Conservation (phyloP, 179 eudicot species). For the Patellifolia procumbens region DNA sequence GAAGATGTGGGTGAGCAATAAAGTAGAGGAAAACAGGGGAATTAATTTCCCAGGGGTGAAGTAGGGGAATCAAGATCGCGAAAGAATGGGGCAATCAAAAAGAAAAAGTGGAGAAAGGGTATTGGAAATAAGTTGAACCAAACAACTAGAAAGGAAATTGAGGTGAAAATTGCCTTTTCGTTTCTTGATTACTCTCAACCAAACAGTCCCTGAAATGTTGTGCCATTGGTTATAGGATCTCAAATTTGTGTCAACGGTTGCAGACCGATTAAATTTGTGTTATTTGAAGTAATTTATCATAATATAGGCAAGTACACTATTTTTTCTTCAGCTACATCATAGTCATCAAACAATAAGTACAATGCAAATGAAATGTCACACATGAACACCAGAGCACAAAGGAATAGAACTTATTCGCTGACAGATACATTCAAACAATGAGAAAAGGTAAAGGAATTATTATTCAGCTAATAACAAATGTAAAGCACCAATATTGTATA, state of each 20-base stretch:
- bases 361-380: background rate
- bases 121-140: no score
- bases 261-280: background rate
- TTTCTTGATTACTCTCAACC: no score
- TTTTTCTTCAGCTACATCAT: constrained; percentile 4
- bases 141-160: no score
- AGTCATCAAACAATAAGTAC: background rate
- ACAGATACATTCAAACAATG: background rate
- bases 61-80: no score
- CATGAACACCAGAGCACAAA: background rate
- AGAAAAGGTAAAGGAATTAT: background rate
- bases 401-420: background rate
- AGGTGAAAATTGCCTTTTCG: no score
- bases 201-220: background rate
- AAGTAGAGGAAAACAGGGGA: no score
- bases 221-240: background rate
- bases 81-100: no score
- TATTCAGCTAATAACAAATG: background rate
- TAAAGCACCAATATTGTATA: background rate
- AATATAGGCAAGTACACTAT: background rate
- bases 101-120: no score
- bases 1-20: no score
- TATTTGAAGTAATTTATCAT: background rate
- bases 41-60: no score
- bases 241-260: background rate